Percentiles rank a stretch among this genome's conserved stretches.
Conservation (phyloP, 352 stramenopile genomes). For the Phytophthora vignae region DNA sequence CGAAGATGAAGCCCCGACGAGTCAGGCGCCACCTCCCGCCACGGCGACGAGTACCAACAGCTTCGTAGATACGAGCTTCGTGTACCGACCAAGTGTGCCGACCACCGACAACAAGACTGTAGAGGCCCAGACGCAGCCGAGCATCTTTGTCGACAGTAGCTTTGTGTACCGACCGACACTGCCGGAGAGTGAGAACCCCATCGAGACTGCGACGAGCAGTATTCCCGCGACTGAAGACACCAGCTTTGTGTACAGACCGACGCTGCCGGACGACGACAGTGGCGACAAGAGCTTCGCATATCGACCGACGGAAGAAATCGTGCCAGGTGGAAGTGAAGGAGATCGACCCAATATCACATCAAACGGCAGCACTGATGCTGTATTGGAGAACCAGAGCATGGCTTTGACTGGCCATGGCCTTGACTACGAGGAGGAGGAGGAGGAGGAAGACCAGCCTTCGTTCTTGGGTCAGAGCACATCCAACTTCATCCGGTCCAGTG, state of each 20-base stretch:
- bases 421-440: conserved; percentile 9
- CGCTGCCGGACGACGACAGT: conserved; percentile 4
- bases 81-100: conserved; percentile 11
- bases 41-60: conserved; percentile 1
- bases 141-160: not conserved
- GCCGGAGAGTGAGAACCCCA: not conserved
- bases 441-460: conserved; percentile 3
- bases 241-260: conserved; percentile 14
- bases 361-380: not conserved
- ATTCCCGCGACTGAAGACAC: not conserved
- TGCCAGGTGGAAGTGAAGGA: not conserved
- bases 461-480: conserved; percentile 23
- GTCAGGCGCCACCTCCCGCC: not conserved
- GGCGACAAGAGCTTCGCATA: conserved; percentile 13
- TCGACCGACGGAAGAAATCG: not conserved
- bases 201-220: not conserved
- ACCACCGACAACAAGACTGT: not conserved
- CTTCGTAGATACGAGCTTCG: conserved; percentile 25
- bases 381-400: not conserved
- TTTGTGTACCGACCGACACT: conserved; percentile 7
- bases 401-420: not conserved
- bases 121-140: not conserved
- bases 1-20: conserved; percentile 9
- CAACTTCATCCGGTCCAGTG: conserved; percentile 29
- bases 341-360: not conserved